A percentile compares a stretch with the other conserved stretches of the same genome.
These are phyloP conservation scores for Candida frijolesensis DNA, from an alignment of 1,139 yeast genomes.

Conservation along the genomic window DNA sequence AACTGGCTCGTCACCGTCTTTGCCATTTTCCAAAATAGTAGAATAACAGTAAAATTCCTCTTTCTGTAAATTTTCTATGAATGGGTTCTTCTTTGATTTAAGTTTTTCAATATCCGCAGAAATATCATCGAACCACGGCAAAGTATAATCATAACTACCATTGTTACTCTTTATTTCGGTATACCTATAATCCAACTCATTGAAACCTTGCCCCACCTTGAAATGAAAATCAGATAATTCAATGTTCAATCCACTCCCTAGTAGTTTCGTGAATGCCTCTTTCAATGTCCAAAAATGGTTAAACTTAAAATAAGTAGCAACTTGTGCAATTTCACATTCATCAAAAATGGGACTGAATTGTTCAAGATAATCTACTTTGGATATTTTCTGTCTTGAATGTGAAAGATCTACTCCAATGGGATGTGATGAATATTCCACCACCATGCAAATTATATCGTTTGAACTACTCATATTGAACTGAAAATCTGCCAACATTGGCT, in stretches of 20 bases:
- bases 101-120: conserved; percentile 14
- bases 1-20: conserved; percentile 24
- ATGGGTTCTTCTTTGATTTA: conserved; percentile 11
- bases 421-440: conserved; percentile 30
- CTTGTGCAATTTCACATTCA: conserved; percentile 34
- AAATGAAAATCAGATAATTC: conserved; percentile 40
- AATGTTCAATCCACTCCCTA: conserved; percentile 63
- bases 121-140: conserved; percentile 19
- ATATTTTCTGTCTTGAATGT: conserved; percentile 47
- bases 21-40: conserved; percentile 18
- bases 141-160: conserved; percentile 5
- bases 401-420: conserved; percentile 68
- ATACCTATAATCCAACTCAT: conserved; percentile 4
- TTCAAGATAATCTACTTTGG: conserved; percentile 33
- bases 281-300: conserved; percentile 73
- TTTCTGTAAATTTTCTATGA: conserved; percentile 14
- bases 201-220: conserved; percentile 8
- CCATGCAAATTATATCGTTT: conserved; percentile 48
- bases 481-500: conserved; percentile 30
- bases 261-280: conserved; percentile 65
- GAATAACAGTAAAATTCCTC: conserved; percentile 23
- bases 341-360: conserved; percentile 56
- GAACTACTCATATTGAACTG: conserved; percentile 61
- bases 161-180: not conserved
- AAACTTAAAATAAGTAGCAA: conserved; percentile 30